Conservation (phyloP, 2,329 filamentous ascomycete species). For the Verticillium nonalfalfae region DNA sequence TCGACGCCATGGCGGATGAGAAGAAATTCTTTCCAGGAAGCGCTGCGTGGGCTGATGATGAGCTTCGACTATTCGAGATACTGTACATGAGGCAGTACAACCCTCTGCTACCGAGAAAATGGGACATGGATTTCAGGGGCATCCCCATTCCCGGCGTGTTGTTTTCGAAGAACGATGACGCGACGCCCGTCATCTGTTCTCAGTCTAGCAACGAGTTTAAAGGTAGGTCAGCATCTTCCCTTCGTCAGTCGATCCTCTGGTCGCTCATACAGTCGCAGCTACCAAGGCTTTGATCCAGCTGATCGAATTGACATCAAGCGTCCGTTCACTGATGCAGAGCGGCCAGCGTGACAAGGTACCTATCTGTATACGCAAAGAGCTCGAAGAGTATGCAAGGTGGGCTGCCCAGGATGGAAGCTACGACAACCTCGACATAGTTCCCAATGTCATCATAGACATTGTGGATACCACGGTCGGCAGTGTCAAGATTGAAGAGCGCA, state of each 20-base stretch:
- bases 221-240: constrained; percentile 18
- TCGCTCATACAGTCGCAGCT: constrained; percentile 21
- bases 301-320: constrained; percentile 29
- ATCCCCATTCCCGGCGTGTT: constrained; percentile 30
- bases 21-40: constrained; percentile 33
- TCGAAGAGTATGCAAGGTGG: constrained; percentile 31
- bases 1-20: constrained; percentile 30
- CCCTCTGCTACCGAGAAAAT: constrained; percentile 31
- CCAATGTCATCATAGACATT: constrained; percentile 30
- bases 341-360: constrained; percentile 24
- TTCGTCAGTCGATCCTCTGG: background rate
- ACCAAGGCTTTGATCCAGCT: constrained; percentile 29
- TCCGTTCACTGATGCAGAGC: constrained; percentile 27
- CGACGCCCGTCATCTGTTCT: constrained; percentile 30
- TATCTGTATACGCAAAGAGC: constrained; percentile 22
- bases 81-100: constrained; percentile 33
- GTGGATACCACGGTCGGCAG: constrained; percentile 22
- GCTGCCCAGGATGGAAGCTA: constrained; percentile 33
- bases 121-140: constrained; percentile 31
- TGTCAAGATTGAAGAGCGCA: constrained; percentile 23
- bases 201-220: constrained; percentile 26
- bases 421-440: constrained; percentile 22
- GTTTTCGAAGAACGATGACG: constrained; percentile 23
- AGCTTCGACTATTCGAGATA: constrained; percentile 35
- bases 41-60: constrained; percentile 44